Conservation (phyloP, 345 rosid genomes). For the Barbarea vulgaris region DNA sequence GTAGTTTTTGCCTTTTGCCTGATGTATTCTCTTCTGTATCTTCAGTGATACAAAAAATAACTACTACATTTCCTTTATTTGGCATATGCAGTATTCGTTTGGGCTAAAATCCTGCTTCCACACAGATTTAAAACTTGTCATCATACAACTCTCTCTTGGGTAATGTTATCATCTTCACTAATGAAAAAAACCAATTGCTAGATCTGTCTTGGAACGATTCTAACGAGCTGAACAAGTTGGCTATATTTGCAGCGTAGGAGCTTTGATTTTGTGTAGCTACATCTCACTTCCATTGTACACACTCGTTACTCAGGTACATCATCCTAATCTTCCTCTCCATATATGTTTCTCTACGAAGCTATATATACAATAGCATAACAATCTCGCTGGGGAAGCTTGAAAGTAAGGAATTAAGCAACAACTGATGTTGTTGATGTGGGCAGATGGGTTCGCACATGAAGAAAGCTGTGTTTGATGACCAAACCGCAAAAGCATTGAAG, state of each 20-base stretch:
- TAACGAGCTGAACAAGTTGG: slow-evolving; percentile 8
- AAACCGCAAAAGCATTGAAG: slow-evolving; percentile 77
- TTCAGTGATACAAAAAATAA: not conserved
- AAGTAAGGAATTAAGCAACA: not conserved
- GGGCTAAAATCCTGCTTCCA: slow-evolving; percentile 74
- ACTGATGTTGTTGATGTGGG: slow-evolving; percentile 5
- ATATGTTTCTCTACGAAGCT: not conserved
- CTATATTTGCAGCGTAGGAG: slow-evolving; percentile 56
- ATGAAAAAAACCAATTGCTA: not conserved
- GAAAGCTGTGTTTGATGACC: slow-evolving; percentile 81
- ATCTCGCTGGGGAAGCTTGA: not conserved
- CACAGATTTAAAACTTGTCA: slow-evolving; percentile 47
- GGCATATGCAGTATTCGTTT: slow-evolving; percentile 66
- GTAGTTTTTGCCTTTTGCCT: slow-evolving; percentile 7
- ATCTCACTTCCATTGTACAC: slow-evolving; percentile 80
- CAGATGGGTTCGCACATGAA: slow-evolving; percentile 82
- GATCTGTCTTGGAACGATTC: not conserved
- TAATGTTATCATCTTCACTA: slow-evolving; percentile 26
- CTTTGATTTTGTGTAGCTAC: slow-evolving; percentile 73
- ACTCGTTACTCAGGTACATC: slow-evolving; percentile 78
- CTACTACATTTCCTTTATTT: not conserved
- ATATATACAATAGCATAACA: not conserved
- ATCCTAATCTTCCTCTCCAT: slow-evolving; percentile 13
- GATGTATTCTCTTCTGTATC: not conserved
- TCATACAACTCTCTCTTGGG: slow-evolving; percentile 65